A percentile compares a stretch with the other conserved stretches of the same genome.
Evolutionary conservation across 139 green algal genomes (phyloP).

Genomic region (Chlorella sp.): DNA sequence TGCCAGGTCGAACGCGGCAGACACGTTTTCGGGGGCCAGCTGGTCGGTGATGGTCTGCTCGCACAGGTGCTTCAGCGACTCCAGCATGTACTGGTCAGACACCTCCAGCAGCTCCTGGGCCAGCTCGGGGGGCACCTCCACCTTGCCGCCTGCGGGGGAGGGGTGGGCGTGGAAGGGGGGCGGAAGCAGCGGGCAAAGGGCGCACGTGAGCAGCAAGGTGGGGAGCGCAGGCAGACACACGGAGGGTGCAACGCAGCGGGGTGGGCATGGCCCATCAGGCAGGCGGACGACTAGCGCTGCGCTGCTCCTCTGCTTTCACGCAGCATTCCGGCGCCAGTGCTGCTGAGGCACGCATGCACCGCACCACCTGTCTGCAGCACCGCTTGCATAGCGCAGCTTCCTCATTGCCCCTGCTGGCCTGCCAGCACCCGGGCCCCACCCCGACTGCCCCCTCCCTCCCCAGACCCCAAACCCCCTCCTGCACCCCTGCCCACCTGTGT

Average conservation of each 20-base stretch:
- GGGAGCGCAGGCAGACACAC: neutral
- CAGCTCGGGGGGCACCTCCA: conserved; percentile 72
- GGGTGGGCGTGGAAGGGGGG: neutral
- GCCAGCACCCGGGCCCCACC: neutral
- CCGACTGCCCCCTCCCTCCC: neutral
- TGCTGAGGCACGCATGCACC: no score
- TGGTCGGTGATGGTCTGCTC: conserved; percentile 82
- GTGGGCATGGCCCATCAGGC: no score
- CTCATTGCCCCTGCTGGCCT: neutral
- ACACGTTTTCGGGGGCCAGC: conserved; percentile 85
- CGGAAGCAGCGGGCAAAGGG: neutral
- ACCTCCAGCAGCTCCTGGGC: conserved; percentile 79
- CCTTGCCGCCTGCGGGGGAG: conserved; percentile 44
- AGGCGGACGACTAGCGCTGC: no score
- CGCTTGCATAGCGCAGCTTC: neutral
- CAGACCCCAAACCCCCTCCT: neutral
- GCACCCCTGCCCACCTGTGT: conserved; percentile 73
- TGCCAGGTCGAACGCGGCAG: conserved; percentile 78
- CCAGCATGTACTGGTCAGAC: conserved; percentile 95
- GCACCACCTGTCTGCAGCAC: no score
- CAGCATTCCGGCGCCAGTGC: no score
- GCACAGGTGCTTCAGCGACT: conserved; percentile 93
- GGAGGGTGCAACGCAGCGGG: neutral
- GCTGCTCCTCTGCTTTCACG: no score
- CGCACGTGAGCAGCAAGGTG: neutral